phyloP scores from a whole-genome alignment of 805 yeast species.

The Pichia nanzhaoensis region DNA sequence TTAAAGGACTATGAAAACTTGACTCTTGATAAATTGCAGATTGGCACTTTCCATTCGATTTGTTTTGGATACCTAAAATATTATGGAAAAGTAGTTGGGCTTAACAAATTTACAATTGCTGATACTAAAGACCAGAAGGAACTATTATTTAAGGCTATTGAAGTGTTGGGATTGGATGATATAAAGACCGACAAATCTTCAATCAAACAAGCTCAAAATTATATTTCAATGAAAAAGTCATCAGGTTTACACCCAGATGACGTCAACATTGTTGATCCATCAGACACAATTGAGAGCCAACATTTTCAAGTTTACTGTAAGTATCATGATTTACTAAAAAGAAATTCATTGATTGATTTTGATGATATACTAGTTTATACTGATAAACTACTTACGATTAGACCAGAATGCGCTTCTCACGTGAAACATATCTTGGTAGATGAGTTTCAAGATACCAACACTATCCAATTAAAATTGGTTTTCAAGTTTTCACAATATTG shows the following conservation, averaged over 20 bases:
- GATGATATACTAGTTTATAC: conserved; percentile 71
- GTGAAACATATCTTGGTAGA: conserved; percentile 77
- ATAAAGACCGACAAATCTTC: conserved; percentile 30
- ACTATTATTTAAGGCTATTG: conserved; percentile 30
- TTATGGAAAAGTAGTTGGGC: conserved; percentile 47
- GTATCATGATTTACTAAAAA: conserved; percentile 45
- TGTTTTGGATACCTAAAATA: conserved; percentile 54
- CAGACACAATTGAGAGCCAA: conserved; percentile 23
- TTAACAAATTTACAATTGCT: conserved; percentile 44
- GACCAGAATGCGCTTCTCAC: conserved; percentile 39
- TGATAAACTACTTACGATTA: conserved; percentile 37
- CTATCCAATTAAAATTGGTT: conserved; percentile 66
- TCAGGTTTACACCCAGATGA: conserved; percentile 40
- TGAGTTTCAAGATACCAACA: conserved; percentile 91
- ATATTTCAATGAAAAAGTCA: conserved; percentile 54
- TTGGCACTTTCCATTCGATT: conserved; percentile 89
- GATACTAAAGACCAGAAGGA: conserved; percentile 56
- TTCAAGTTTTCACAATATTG: conserved; percentile 41
- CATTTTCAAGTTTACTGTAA: conserved; percentile 38
- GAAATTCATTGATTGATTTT: conserved; percentile 56
- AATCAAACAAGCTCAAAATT: conserved; percentile 33
- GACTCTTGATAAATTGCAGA: conserved; percentile 38
- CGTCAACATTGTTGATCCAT: conserved; percentile 17
- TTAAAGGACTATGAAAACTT: conserved; percentile 30
- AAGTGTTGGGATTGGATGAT: conserved; percentile 8